Percentiles rank a stretch among this genome's conserved stretches.
Conservation (phyloP, 164 flowering plant genomes). For the Malania oleifera region DNA sequence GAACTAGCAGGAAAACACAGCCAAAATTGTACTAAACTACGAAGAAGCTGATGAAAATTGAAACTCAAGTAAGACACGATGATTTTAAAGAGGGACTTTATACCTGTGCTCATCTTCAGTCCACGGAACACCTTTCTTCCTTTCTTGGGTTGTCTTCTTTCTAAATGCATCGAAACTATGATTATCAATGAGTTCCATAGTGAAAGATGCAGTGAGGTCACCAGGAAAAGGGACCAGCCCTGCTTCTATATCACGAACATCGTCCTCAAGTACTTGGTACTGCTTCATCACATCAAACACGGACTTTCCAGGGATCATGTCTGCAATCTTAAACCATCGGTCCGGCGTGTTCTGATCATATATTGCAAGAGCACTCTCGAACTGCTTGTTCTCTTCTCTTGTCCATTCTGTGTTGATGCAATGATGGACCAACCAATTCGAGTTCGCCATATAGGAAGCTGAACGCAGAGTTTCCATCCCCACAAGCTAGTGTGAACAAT, state of each 20-base stretch:
- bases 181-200: conserved; percentile 26
- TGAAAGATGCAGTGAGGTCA: conserved; percentile 34
- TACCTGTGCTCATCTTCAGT: conserved; percentile 57
- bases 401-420: conserved; percentile 38
- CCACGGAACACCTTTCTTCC: conserved; percentile 64
- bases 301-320: conserved; percentile 52
- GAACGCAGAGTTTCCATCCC: conserved; percentile 34
- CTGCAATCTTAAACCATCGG: conserved; percentile 49
- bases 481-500: background rate
- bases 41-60: no score
- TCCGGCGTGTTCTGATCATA: conserved; percentile 40
- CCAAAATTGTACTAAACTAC: no score
- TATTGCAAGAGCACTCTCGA: conserved; percentile 54
- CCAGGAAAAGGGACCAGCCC: conserved; percentile 50
- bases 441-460: conserved; percentile 12
- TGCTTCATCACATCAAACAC: conserved; percentile 48
- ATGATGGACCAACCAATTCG: conserved; percentile 21
- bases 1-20: no score
- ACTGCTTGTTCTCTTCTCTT: conserved; percentile 54
- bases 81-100: background rate
- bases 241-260: conserved; percentile 50
- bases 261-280: conserved; percentile 42
- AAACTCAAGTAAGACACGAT: no score
- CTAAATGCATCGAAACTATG: conserved; percentile 25
- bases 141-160: conserved; percentile 34